phyloP scores from a whole-genome alignment of 1,284 basidiomycete species.

The Leccinum subspadiceum region DNA sequence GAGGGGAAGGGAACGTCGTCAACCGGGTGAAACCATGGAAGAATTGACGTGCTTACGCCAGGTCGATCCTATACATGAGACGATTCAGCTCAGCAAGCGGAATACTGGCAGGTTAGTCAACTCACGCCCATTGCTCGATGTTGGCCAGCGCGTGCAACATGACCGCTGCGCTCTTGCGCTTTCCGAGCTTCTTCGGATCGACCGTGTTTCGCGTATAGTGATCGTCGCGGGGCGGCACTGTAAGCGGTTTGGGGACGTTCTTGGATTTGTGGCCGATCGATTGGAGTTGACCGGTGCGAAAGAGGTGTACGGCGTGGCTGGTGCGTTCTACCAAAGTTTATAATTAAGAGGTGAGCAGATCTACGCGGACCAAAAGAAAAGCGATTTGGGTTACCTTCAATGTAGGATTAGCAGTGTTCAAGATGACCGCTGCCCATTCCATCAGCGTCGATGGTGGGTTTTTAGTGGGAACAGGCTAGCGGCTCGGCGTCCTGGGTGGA shows the following conservation, averaged over 20 bases:
- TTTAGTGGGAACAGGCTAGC: too few species aligned
- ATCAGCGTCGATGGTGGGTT: too few species aligned
- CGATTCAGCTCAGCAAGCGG: neutral
- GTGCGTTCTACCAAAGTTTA: neutral
- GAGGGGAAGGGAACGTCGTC: neutral
- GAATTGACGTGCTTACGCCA: neutral
- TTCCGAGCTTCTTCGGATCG: neutral
- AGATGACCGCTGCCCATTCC: too few species aligned
- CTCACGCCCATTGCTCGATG: too few species aligned
- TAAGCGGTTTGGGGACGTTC: neutral
- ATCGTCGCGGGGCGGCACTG: neutral
- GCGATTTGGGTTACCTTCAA: too few species aligned
- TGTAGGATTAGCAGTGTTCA: too few species aligned
- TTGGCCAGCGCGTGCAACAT: too few species aligned
- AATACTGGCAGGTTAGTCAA: too few species aligned
- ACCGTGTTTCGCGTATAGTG: constrained; percentile 1
- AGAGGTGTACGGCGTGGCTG: neutral
- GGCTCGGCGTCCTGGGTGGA: neutral
- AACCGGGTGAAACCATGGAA: neutral
- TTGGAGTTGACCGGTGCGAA: neutral
- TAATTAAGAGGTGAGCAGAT: neutral
- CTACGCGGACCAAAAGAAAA: too few species aligned
- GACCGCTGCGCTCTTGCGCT: too few species aligned
- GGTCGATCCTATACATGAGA: neutral
- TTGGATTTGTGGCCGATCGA: constrained; percentile 1